Evolutionary conservation across 2,329 filamentous ascomycete genomes (phyloP).

Genomic region (Dactylonectria macrodidyma): DNA sequence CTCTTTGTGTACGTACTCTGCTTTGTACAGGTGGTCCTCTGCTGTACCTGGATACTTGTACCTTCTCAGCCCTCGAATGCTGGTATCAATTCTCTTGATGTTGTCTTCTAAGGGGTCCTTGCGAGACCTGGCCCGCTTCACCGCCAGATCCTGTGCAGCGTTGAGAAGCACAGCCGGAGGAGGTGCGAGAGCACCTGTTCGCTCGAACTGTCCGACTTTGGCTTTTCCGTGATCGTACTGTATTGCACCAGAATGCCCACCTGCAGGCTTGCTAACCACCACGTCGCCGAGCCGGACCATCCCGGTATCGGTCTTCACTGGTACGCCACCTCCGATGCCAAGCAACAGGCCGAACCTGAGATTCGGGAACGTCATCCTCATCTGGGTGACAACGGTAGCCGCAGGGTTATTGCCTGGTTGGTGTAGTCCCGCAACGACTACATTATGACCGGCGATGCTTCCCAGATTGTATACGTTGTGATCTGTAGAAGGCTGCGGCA

Average conservation of each 20-base stretch:
- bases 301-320: constrained; percentile 33
- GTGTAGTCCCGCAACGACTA: constrained; percentile 51
- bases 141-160: constrained; percentile 32
- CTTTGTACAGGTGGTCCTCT: constrained; percentile 30
- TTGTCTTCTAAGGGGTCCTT: constrained; percentile 25
- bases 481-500: constrained; percentile 22
- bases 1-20: constrained; percentile 19
- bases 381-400: constrained; percentile 50
- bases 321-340: constrained; percentile 43
- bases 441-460: constrained; percentile 49
- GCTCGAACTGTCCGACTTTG: constrained; percentile 29
- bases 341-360: constrained; percentile 40
- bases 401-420: constrained; percentile 50
- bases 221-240: constrained; percentile 43
- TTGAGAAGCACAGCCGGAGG: constrained; percentile 34
- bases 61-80: constrained; percentile 1
- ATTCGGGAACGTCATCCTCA: constrained; percentile 53
- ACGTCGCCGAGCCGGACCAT: constrained; percentile 44
- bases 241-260: constrained; percentile 32
- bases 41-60: constrained; percentile 25
- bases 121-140: neutral
- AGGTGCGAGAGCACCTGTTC: constrained; percentile 27
- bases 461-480: constrained; percentile 49
- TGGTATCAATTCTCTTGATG: constrained; percentile 21
- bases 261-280: constrained; percentile 39